Evolutionary conservation across 2,329 filamentous ascomycete species (phyloP).

Genomic region (Monilinia aucupariae): DNA sequence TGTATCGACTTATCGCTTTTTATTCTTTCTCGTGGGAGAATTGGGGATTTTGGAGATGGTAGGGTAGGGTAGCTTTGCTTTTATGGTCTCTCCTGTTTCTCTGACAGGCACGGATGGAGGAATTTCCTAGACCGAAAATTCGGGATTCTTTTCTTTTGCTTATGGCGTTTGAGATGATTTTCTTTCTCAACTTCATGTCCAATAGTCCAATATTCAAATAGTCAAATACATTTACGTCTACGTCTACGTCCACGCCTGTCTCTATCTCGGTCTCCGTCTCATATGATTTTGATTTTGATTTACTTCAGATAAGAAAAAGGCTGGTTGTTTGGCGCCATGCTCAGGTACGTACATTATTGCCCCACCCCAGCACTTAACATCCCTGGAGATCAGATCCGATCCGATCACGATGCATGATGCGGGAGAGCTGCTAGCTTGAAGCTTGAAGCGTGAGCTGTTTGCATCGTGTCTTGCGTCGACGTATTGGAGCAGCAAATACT

Average conservation of each 20-base stretch:
- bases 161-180: constrained; percentile 7
- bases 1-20: constrained; percentile 30
- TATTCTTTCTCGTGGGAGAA: constrained; percentile 14
- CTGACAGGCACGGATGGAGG: constrained; percentile 1
- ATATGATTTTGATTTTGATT: too few species aligned
- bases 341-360: neutral
- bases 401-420: neutral
- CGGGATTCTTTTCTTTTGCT: neutral
- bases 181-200: neutral
- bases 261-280: neutral
- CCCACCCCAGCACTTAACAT: neutral
- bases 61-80: constrained; percentile 11
- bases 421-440: neutral
- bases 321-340: neutral
- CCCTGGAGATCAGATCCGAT: neutral
- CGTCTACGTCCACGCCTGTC: too few species aligned
- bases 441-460: too few species aligned
- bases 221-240: too few species aligned
- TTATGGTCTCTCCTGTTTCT: constrained; percentile 1
- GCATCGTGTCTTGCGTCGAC: too few species aligned
- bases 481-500: too few species aligned
- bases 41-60: constrained; percentile 12
- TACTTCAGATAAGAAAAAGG: neutral
- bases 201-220: neutral
- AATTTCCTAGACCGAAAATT: constrained; percentile 1